These are phyloP conservation scores for Pseudofabraea citricarpa DNA, from an alignment of 2,329 filamentous ascomycete species.

Conservation along the genomic window DNA sequence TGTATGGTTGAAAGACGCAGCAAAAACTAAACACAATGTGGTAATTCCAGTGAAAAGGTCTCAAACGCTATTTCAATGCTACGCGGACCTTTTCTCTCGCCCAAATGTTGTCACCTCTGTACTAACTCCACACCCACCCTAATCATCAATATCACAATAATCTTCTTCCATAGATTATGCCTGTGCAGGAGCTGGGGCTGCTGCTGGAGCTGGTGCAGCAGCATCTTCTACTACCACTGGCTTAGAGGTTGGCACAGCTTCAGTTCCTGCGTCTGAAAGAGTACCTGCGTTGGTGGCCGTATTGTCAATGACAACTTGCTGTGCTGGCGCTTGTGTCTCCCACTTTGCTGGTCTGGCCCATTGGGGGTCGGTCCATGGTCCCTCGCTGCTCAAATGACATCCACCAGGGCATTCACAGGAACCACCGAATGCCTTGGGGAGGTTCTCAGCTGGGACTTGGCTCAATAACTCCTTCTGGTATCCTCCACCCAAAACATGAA, in stretches of 20 bases:
- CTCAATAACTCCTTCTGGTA: conserved; percentile 81
- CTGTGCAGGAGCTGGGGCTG: too few species aligned
- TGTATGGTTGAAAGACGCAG: background rate
- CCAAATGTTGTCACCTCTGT: background rate
- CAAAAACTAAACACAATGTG: background rate
- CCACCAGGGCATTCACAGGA: conserved; percentile 76
- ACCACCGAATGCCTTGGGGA: conserved; percentile 83
- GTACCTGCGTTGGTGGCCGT: conserved; percentile 17
- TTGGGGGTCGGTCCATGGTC: conserved; percentile 77
- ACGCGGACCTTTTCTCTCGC: background rate
- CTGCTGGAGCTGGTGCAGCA: too few species aligned
- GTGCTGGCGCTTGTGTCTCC: conserved; percentile 42
- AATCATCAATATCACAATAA: background rate
- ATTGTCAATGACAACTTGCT: conserved; percentile 33
- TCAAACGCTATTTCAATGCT: background rate
- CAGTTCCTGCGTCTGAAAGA: conserved; percentile 15
- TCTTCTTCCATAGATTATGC: background rate
- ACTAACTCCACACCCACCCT: background rate
- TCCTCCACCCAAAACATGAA: conserved; percentile 75
- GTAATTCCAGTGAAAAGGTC: too few species aligned
- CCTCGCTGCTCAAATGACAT: conserved; percentile 81
- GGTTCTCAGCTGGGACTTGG: conserved; percentile 85
- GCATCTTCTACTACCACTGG: conserved; percentile 13
- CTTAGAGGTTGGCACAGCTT: conserved; percentile 10
- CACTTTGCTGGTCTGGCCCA: conserved; percentile 64